Conservation (phyloP, 768 basidiomycete species). For the Lyophyllum semitale region DNA sequence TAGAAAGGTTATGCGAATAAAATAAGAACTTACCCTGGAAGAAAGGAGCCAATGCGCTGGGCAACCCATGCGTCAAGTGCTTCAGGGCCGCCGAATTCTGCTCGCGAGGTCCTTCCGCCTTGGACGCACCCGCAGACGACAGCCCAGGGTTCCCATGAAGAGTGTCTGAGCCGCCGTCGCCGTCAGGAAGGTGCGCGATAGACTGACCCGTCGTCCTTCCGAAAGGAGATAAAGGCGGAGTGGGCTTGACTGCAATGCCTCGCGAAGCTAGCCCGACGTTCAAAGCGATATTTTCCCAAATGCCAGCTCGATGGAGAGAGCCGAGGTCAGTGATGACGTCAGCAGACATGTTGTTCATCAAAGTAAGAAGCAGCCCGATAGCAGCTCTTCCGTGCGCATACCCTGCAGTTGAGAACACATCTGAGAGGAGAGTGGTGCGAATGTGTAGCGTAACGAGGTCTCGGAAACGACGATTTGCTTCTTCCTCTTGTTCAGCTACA, state of each 20-base stretch:
- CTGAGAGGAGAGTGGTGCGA: slow-evolving; percentile 80
- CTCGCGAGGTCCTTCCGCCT: slow-evolving; percentile 49
- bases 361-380: slow-evolving; percentile 69
- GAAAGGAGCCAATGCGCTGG: slow-evolving; percentile 75
- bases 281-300: slow-evolving; percentile 87
- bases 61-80: slow-evolving; percentile 78
- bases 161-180: slow-evolving; percentile 19
- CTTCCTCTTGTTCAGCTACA: slow-evolving; percentile 45
- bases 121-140: slow-evolving; percentile 20
- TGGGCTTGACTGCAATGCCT: slow-evolving; percentile 52
- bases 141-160: not conserved
- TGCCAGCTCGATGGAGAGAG: slow-evolving; percentile 73
- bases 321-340: slow-evolving; percentile 76
- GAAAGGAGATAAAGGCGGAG: slow-evolving; percentile 44
- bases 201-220: slow-evolving; percentile 47
- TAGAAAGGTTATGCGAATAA: not conserved
- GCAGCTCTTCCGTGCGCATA: slow-evolving; percentile 81
- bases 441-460: slow-evolving; percentile 75
- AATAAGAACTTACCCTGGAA: slow-evolving; percentile 68
- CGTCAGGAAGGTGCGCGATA: slow-evolving; percentile 41
- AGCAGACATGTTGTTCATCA: slow-evolving; percentile 65
- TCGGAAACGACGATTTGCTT: slow-evolving; percentile 68
- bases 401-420: slow-evolving; percentile 82
- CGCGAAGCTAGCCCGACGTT: slow-evolving; percentile 57
- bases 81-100: slow-evolving; percentile 77